Evolutionary conservation across 177 flowering plant species (phyloP), one percentile per base, ranked within the genome.

Genomic region (Vitis hybrid): DNA sequence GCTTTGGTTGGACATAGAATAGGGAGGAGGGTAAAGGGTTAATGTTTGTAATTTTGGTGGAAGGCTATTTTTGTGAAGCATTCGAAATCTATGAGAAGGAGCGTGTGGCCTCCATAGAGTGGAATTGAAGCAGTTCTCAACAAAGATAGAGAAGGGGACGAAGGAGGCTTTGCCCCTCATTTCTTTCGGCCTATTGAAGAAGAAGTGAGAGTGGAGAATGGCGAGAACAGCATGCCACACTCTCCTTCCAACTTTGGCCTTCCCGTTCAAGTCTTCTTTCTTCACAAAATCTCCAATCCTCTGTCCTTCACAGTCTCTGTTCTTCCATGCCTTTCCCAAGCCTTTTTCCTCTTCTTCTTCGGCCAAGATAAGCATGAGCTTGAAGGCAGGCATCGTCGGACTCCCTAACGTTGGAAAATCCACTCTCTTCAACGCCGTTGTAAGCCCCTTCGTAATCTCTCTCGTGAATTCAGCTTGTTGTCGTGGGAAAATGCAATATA

Each of bases 401-500:
- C 97, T 95, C 60, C 99, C 99, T 13, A 95, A 95, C 62, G 98
- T 95, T 51, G 99, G 99, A 1, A 93, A 95, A 77, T 95, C 99
- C 64, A 95, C 98, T 66, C 98, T 95, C 61, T 95, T 93, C 83
- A 95, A 95, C 70, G 91, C 99, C 53, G 98, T 95, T 31, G 99
- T 95, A 74, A 76, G 99, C 65, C 15, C 20, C 49, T 6, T 20
- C 55, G 70, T 55, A 20, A 39, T 60, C 52, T 51, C 45, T 70
- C 51, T 60, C 69, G 2, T 18, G 31, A 3, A 1, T 22, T 55
- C 48, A 1, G 39, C 20, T n/a, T 65, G 2, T n/a, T 2, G 14
- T 14, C 19, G 45, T 53, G 56, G n/a, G 56, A 53, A 53, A 53
- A 53, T 53, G n/a, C n/a, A 4, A 13, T 14, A 14, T 13, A 53